Base-by-base conservation (phyloP, 257 asterid genomes). In the Capsicum baccatum region DNA sequence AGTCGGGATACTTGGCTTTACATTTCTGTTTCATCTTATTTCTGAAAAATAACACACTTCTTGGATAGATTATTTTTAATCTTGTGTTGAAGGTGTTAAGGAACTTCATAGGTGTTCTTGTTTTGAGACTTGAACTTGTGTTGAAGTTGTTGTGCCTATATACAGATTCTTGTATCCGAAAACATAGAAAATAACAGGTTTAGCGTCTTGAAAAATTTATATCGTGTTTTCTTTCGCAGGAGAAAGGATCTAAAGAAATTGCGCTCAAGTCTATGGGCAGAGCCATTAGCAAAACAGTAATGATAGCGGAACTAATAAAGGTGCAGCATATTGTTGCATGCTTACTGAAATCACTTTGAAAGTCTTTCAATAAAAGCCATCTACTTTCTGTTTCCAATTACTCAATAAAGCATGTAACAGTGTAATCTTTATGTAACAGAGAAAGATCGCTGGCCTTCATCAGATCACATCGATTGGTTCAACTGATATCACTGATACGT, bases 221-320 rank as follows among this genome's bases (percentile, higher is more conserved):
- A 69, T 55, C 73, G 26, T 64, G n/a, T 73, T 17, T 76, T 82
- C 39, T 9, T 56, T 76, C 82, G 86, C 86, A 93, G 97, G 94
- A 93, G 60, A 93, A 91, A 89, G 92, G 90, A 33, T 87, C 89
- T 6, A 93, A 88, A 48, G 97, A 89, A 84, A 88, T 93, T 81
- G 92, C 90, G 59, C 92, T 93, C 81, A 93, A 92, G 90, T 93
- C 97, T 82, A 93, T 93, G 97, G 97, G 97, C 73, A 92, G 97
- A 85, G 95, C 94, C 84, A 93, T 93, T 89, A 92, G 91, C 85
- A 92, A 93, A 86, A 86, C 97, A 44, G 97, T 92, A 11, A 90
- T 94, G 11, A 91, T 91, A 50, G 97, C 92, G 68, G 97, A 93
- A 92, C 76, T 93, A 47, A 89, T 93, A 88, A 93, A 93, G 97